Conservation (phyloP, 2,329 filamentous ascomycete genomes). For the Pseudogymnoascus sp. region DNA sequence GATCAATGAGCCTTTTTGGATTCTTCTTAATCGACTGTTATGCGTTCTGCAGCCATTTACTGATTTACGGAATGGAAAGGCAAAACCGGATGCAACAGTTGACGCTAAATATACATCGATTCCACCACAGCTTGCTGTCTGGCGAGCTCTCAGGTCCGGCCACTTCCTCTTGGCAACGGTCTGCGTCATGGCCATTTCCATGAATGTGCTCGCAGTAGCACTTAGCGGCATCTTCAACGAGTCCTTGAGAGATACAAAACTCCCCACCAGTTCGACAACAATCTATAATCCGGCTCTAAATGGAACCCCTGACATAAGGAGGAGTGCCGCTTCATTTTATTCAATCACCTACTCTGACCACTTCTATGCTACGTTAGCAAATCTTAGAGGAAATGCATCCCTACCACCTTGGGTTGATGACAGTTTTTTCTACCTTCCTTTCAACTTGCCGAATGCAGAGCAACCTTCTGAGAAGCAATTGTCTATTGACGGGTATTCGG, state of each 20-base stretch:
- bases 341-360: constrained; percentile 24
- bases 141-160: constrained; percentile 34
- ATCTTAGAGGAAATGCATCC: constrained; percentile 34
- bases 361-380: constrained; percentile 38
- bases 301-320: background rate
- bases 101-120: constrained; percentile 43
- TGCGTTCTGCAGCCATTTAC: constrained; percentile 49
- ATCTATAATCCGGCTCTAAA: constrained; percentile 10
- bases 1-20: constrained; percentile 48
- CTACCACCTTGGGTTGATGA: constrained; percentile 44
- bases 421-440: constrained; percentile 40
- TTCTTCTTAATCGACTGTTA: constrained; percentile 43
- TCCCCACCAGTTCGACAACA: background rate
- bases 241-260: constrained; percentile 1
- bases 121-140: constrained; percentile 44
- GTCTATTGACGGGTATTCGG: constrained; percentile 16
- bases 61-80: constrained; percentile 36
- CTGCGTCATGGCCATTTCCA: constrained; percentile 39
- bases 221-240: constrained; percentile 45
- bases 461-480: background rate
- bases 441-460: constrained; percentile 18
- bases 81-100: constrained; percentile 31
- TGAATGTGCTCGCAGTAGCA: constrained; percentile 46
- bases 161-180: constrained; percentile 42
- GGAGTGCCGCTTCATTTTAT: background rate